Evolutionary conservation across 2,329 filamentous ascomycete genomes (phyloP).

Genomic region (Dactylellina cionopaga): DNA sequence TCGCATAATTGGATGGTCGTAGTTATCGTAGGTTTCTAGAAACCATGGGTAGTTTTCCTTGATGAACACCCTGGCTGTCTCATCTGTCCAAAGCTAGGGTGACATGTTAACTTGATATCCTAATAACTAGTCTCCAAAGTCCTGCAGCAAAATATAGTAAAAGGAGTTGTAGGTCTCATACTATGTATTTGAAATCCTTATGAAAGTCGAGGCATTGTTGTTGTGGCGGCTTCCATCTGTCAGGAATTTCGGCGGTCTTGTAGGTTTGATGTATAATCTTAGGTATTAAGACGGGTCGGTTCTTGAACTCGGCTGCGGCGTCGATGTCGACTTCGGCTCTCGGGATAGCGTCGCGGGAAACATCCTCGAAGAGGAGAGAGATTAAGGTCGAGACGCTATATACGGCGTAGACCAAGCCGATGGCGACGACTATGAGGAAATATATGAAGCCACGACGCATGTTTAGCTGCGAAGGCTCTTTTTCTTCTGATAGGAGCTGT

Average conservation of each 20-base stretch:
- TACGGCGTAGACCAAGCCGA: slow-evolving; percentile 72
- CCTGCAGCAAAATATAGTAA: background rate
- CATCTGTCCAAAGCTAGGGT: slow-evolving; percentile 78
- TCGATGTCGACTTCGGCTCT: slow-evolving; percentile 73
- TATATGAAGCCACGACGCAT: slow-evolving; percentile 62
- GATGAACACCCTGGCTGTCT: slow-evolving; percentile 76
- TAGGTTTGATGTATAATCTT: slow-evolving; percentile 84
- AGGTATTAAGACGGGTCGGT: slow-evolving; percentile 72
- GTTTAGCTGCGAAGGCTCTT: background rate
- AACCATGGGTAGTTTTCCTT: slow-evolving; percentile 80
- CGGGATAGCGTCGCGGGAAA: slow-evolving; percentile 73
- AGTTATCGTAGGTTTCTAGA: slow-evolving; percentile 76
- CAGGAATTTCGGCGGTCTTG: slow-evolving; percentile 74
- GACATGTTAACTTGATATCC: background rate
- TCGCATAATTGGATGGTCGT: slow-evolving; percentile 78
- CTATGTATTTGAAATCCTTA: slow-evolving; percentile 77
- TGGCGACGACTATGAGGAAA: slow-evolving; percentile 72
- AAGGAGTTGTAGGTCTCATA: too few relatives aligned
- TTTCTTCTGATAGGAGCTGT: slow-evolving; percentile 71
- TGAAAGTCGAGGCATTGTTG: slow-evolving; percentile 74
- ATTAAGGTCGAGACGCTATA: slow-evolving; percentile 77
- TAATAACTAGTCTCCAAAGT: slow-evolving; percentile 24
- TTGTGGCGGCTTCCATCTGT: slow-evolving; percentile 73
- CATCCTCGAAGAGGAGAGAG: slow-evolving; percentile 74
- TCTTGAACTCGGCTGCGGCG: slow-evolving; percentile 68